These are phyloP conservation scores for Candida saitoana DNA, from an alignment of 805 yeast genomes.

Conservation along the genomic window DNA sequence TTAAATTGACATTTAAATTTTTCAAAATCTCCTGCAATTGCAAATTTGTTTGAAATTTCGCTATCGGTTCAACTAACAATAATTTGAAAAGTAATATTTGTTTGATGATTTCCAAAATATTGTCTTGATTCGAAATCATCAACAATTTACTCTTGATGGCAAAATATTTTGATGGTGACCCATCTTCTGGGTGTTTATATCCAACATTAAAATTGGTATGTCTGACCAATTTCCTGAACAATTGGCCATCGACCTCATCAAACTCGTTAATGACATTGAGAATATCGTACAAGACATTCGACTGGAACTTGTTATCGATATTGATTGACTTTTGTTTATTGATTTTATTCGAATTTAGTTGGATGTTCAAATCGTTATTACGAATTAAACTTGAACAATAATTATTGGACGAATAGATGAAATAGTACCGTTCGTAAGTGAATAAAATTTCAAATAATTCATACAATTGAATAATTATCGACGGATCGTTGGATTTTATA, in stretches of 20 bases:
- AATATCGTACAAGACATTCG: slow-evolving; percentile 5
- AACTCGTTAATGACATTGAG: slow-evolving; percentile 6
- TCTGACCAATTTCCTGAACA: slow-evolving; percentile 5
- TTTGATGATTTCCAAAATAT: slow-evolving; percentile 6
- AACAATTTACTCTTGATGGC: neutral
- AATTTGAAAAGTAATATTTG: slow-evolving; percentile 12
- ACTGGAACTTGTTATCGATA: slow-evolving; percentile 7
- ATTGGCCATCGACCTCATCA: slow-evolving; percentile 3
- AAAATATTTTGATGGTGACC: neutral
- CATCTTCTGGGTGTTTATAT: slow-evolving; percentile 1
- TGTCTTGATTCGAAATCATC: slow-evolving; percentile 3
- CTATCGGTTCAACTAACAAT: slow-evolving; percentile 9
- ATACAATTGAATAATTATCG: slow-evolving; percentile 18
- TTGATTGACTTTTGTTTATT: slow-evolving; percentile 2
- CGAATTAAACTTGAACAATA: slow-evolving; percentile 10
- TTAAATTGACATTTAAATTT: slow-evolving; percentile 6
- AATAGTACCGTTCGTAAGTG: slow-evolving; percentile 24
- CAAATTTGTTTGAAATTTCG: slow-evolving; percentile 7
- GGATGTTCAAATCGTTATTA: slow-evolving; percentile 10
- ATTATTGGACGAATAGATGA: slow-evolving; percentile 14
- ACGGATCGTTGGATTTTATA: slow-evolving; percentile 18
- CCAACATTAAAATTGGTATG: slow-evolving; percentile 10
- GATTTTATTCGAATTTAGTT: slow-evolving; percentile 6
- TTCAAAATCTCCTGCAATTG: slow-evolving; percentile 10
- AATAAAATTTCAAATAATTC: slow-evolving; percentile 31